phyloP scores from a whole-genome alignment of 306 rosid species.

The Quercus engelmannii region DNA sequence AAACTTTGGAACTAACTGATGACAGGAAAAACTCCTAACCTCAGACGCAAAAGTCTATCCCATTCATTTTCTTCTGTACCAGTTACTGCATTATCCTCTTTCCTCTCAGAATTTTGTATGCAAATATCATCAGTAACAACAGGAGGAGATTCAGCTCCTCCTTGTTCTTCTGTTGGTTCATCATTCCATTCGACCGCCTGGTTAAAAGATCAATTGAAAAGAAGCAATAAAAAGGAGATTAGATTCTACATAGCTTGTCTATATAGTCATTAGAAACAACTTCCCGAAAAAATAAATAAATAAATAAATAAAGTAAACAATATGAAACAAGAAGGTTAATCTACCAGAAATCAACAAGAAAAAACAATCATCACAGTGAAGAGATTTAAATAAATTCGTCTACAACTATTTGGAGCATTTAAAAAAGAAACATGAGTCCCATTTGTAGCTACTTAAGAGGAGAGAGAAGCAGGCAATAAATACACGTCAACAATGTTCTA shows the following conservation, averaged over 20 bases:
- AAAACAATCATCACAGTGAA: background rate
- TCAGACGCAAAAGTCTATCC: constrained; percentile 86
- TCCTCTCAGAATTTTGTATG: constrained; percentile 60
- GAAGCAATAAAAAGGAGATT: background rate
- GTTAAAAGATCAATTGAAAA: constrained; percentile 5
- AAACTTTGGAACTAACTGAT: background rate
- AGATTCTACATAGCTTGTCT: background rate
- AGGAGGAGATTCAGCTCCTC: constrained; percentile 73
- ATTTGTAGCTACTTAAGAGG: background rate
- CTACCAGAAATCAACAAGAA: background rate
- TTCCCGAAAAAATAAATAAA: background rate
- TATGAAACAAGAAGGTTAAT: background rate
- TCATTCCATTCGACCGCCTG: constrained; percentile 98
- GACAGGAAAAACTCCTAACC: constrained; percentile 48
- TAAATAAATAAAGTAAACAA: too few species aligned
- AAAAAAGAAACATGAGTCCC: background rate
- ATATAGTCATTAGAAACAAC: background rate
- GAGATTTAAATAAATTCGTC: background rate
- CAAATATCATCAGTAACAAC: constrained; percentile 54
- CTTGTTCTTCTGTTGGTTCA: constrained; percentile 82
- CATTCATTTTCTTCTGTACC: constrained; percentile 91
- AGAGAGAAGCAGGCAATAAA: background rate
- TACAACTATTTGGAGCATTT: background rate
- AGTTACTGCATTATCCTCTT: constrained; percentile 59
- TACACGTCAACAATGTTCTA: background rate